A percentile compares a stretch with the other conserved stretches of the same genome.
These are phyloP conservation scores for Paragyromitra xinjiangensis DNA, from an alignment of 495 filamentous ascomycete species.

Conservation along the genomic window DNA sequence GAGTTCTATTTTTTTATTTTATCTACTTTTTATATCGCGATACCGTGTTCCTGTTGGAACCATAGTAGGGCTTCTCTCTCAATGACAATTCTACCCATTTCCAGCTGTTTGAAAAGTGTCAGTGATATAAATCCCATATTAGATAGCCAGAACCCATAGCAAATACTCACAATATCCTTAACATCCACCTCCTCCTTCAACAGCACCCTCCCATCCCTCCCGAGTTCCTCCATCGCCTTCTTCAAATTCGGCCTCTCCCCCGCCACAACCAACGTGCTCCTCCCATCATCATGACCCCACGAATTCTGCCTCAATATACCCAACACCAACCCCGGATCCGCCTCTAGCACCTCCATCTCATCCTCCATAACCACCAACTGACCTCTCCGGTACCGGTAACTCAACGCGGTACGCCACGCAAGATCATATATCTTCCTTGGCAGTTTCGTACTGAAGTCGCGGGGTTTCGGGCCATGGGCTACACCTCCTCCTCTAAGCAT, in stretches of 20 bases:
- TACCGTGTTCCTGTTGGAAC: constrained; percentile 72
- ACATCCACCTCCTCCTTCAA: constrained; percentile 82
- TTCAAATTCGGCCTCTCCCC: constrained; percentile 66
- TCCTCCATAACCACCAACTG: constrained; percentile 86
- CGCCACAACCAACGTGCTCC: constrained; percentile 80
- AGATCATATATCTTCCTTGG: constrained; percentile 92
- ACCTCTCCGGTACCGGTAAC: constrained; percentile 84
- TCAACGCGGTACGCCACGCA: constrained; percentile 93
- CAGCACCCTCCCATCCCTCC: constrained; percentile 70
- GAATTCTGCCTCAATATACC: constrained; percentile 73
- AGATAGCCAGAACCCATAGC: neutral
- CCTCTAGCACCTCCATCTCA: constrained; percentile 68
- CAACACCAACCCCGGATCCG: constrained; percentile 67
- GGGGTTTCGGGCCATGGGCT: constrained; percentile 81
- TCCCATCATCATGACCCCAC: constrained; percentile 75
- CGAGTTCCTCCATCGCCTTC: constrained; percentile 67
- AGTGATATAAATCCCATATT: constrained; percentile 7
- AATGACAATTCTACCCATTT: constrained; percentile 83
- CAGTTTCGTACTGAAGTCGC: constrained; percentile 85
- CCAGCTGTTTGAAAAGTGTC: constrained; percentile 61
- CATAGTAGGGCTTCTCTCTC: constrained; percentile 81
- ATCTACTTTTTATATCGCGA: neutral
- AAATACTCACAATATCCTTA: constrained; percentile 71
- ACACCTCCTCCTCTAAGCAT: constrained; percentile 87
- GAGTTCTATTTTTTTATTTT: constrained; percentile 20